These are phyloP conservation scores for Erysimum cheiranthoides DNA, from an alignment of 345 rosid genomes.

Conservation along the genomic window DNA sequence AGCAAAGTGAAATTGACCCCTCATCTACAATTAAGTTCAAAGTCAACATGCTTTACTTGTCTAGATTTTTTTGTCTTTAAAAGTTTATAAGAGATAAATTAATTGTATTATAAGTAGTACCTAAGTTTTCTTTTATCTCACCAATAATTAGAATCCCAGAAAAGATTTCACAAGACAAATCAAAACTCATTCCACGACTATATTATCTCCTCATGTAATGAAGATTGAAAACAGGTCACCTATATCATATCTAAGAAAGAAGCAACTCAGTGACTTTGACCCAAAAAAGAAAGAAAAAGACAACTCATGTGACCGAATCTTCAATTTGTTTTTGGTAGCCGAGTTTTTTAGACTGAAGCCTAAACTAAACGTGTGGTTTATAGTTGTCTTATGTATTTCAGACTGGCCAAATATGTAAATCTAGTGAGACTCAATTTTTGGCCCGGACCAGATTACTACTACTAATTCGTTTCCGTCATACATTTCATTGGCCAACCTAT, in stretches of 20 bases:
- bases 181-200: not conserved
- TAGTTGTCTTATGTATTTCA: not conserved
- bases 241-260: slow-evolving; percentile 1
- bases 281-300: not conserved
- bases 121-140: not conserved
- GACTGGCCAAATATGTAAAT: slow-evolving; percentile 1
- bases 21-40: slow-evolving; percentile 14
- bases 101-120: too few relatives aligned
- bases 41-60: slow-evolving; percentile 34
- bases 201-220: not conserved
- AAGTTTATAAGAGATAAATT: not conserved
- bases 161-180: slow-evolving; percentile 8
- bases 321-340: slow-evolving; percentile 13
- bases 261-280: slow-evolving; percentile 30
- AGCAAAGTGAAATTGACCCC: slow-evolving; percentile 12
- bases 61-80: not conserved
- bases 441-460: not conserved
- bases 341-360: not conserved
- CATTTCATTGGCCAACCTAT: not conserved
- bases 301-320: slow-evolving; percentile 24
- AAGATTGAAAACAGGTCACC: slow-evolving; percentile 23
- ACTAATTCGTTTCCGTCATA: slow-evolving; percentile 3
- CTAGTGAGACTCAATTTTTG: not conserved
- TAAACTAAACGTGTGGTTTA: not conserved
- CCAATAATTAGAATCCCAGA: slow-evolving; percentile 5